Evolutionary conservation across 495 filamentous ascomycete genomes (phyloP), one percentile per base, ranked within the genome.

Genomic region (Penicillium silybi): DNA sequence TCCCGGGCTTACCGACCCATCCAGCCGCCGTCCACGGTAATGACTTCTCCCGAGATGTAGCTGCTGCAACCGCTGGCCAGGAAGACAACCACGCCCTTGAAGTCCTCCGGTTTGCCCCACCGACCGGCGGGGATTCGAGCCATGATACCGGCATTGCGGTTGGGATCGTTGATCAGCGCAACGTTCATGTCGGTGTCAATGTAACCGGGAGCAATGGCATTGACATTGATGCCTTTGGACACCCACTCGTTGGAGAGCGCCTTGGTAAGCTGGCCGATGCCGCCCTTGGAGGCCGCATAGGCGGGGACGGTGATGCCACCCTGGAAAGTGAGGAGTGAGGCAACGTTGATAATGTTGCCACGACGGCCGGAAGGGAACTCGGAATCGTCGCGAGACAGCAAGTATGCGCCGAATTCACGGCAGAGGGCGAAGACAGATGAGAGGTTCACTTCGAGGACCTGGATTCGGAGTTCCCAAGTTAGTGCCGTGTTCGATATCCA

Each of bases 131-230:
- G 92, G 44, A 96, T 96, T 52, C 92, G 73, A 15, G 81, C 87
- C 68, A 86, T 77, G 49, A 97, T 95, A 48, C 85, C 85, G 47
- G 73, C 78, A 52, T 85, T 78, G 45, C 92, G 70, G 49, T 76
- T 78, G 50, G 77, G 57, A 61, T 97, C 86, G 16, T 85, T 79
- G 39, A 95, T 81, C 63, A 97, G 65, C 6, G 89, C 92, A 40
- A 73, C 78, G 64, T 96, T 96, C 92, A 96, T 96, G 44, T 96
- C 90, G 7, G 92, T 96, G 38, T 80, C 88, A 46, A 96, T 87
- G 61, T 96, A 96, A 1, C 83, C 82, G 1, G 83, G 83, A n/a
- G 87, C 88, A 59, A 91, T 84, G 0, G 85, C 87, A 58, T 92
- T 91, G 8, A 92, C 88, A 17, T 79, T 88, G 56, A 96, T 83